Evolutionary conservation across 768 basidiomycete genomes (phyloP).

Genomic region (Favolaschia claudopus): DNA sequence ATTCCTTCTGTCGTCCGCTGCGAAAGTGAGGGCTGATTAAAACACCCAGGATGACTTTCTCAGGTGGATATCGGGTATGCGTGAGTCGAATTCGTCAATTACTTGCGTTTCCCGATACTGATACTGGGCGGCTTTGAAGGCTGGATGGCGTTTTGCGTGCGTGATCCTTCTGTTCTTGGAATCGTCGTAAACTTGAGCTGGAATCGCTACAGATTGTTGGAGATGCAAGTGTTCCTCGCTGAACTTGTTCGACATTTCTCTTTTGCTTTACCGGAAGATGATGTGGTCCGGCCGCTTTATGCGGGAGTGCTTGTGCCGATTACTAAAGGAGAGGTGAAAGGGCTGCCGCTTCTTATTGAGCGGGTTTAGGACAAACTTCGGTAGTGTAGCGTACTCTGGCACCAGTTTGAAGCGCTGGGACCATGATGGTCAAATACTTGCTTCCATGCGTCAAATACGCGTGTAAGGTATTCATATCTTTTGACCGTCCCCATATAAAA

Average conservation of each 20-base stretch:
- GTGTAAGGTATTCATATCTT: too few species aligned
- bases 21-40: too few species aligned
- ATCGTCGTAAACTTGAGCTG: not conserved
- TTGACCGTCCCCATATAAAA: too few species aligned
- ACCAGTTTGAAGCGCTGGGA: too few species aligned
- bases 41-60: slow-evolving; percentile 9
- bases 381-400: not conserved
- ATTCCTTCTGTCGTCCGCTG: too few species aligned
- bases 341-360: slow-evolving; percentile 13
- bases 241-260: slow-evolving; percentile 17
- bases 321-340: slow-evolving; percentile 11
- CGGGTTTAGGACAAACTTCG: not conserved
- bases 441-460: too few species aligned
- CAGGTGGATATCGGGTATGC: slow-evolving; percentile 14
- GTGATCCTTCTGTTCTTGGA: not conserved
- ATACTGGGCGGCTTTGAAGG: not conserved
- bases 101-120: not conserved
- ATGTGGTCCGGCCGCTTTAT: slow-evolving; percentile 12
- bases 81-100: not conserved
- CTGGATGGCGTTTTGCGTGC: slow-evolving; percentile 22
- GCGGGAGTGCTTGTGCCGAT: slow-evolving; percentile 15
- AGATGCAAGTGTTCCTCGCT: slow-evolving; percentile 16
- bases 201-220: not conserved
- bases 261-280: slow-evolving; percentile 5
- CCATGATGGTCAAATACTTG: not conserved